These are phyloP conservation scores for Teunomyces gatunensis DNA, from an alignment of 805 yeast genomes.

Conservation along the genomic window DNA sequence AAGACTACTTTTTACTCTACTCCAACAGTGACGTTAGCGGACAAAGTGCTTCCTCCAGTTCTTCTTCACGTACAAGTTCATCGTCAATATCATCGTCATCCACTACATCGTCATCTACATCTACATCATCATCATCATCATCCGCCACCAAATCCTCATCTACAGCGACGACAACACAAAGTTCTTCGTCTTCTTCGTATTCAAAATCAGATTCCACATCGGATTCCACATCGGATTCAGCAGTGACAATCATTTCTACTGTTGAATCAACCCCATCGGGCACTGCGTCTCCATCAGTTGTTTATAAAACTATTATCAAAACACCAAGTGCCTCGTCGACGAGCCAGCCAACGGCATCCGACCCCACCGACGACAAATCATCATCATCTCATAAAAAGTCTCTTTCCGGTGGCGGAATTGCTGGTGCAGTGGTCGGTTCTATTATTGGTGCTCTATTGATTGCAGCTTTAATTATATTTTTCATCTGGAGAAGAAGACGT, in stretches of 20 bases:
- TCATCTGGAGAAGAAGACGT: slow-evolving; percentile 13
- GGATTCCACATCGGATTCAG: slow-evolving; percentile 11
- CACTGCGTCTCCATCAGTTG: slow-evolving; percentile 14
- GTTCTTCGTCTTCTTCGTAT: slow-evolving; percentile 7
- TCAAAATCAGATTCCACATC: slow-evolving; percentile 8
- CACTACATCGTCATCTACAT: slow-evolving; percentile 2
- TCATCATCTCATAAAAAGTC: slow-evolving; percentile 10
- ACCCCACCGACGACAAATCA: slow-evolving; percentile 7
- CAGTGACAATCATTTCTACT: slow-evolving; percentile 9
- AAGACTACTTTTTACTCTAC: slow-evolving; percentile 44
- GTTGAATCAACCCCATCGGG: slow-evolving; percentile 4
- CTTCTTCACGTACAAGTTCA: slow-evolving; percentile 9
- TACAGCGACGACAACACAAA: slow-evolving; percentile 2
- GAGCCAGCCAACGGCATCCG: slow-evolving; percentile 3
- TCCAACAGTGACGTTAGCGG: slow-evolving; percentile 29
- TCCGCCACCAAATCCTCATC: slow-evolving; percentile 11
- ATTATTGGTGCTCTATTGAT: slow-evolving; percentile 37
- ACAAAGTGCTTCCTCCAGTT: slow-evolving; percentile 7
- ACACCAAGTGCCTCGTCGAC: slow-evolving; percentile 15
- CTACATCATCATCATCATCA: slow-evolving; percentile 7
- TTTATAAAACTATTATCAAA: slow-evolving; percentile 17
- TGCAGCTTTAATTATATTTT: slow-evolving; percentile 16
- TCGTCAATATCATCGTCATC: slow-evolving; percentile 4
- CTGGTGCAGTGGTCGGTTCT: slow-evolving; percentile 43
- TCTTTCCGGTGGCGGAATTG: slow-evolving; percentile 40